phyloP scores from a whole-genome alignment of 129 eudicot genomes.

The Scalesia atractyloides region DNA sequence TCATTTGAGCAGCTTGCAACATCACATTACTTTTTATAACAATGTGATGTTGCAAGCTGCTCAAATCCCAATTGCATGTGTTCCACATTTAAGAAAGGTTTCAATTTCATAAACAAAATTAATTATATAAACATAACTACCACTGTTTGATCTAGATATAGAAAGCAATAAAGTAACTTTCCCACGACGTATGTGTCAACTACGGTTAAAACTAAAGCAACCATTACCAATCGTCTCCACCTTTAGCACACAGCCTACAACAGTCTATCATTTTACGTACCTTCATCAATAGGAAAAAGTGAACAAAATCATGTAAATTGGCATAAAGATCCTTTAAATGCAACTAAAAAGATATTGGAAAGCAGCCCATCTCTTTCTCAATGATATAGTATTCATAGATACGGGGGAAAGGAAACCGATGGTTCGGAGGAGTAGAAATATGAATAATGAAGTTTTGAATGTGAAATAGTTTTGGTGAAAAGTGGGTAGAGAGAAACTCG shows the following conservation, averaged over 20 bases:
- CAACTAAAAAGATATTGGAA: constrained; percentile 57
- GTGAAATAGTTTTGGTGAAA: too few relatives aligned
- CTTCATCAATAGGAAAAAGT: constrained; percentile 35
- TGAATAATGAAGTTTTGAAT: too few relatives aligned
- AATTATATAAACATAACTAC: background rate
- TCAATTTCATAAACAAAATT: background rate
- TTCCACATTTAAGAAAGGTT: constrained; percentile 17
- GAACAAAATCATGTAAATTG: background rate
- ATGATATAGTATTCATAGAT: too few relatives aligned
- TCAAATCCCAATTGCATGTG: constrained; percentile 74
- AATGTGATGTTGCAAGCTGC: constrained; percentile 84
- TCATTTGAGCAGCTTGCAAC: too few relatives aligned
- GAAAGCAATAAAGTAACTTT: too few relatives aligned
- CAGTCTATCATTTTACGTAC: constrained; percentile 89
- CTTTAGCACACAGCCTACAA: constrained; percentile 74
- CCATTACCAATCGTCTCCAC: constrained; percentile 97
- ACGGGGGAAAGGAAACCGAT: too few relatives aligned
- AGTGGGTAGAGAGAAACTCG: too few relatives aligned
- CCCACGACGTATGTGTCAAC: too few relatives aligned
- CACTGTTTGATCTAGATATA: background rate
- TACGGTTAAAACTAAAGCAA: too few relatives aligned
- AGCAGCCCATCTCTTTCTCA: too few relatives aligned
- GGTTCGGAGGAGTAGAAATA: too few relatives aligned
- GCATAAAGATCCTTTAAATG: background rate
- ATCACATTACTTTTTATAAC: too few relatives aligned